phyloP scores from a whole-genome alignment of 2,329 filamentous ascomycete genomes.

The Xylaria sp. region DNA sequence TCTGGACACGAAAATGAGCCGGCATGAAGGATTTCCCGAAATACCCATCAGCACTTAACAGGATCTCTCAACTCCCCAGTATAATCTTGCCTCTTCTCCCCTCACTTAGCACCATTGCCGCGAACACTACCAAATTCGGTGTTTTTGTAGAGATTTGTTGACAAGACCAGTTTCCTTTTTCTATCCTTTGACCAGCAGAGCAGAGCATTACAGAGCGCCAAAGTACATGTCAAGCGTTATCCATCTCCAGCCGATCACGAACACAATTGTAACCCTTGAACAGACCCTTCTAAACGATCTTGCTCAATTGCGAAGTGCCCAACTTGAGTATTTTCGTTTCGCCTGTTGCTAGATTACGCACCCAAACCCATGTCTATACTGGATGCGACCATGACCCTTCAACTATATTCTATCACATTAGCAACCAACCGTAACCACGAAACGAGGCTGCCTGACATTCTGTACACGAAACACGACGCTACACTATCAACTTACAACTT shows the following conservation, averaged over 20 bases:
- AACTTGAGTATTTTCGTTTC: constrained; percentile 35
- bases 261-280: constrained; percentile 22
- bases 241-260: constrained; percentile 26
- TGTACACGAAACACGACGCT: constrained; percentile 40
- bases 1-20: constrained; percentile 13
- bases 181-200: constrained; percentile 34
- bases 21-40: constrained; percentile 11
- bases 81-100: constrained; percentile 8
- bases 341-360: constrained; percentile 30
- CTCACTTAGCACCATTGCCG: constrained; percentile 11
- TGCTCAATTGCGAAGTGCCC: constrained; percentile 33
- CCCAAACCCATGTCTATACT: constrained; percentile 34
- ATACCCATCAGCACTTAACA: constrained; percentile 10
- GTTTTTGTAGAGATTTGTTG: constrained; percentile 22
- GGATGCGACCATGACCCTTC: constrained; percentile 34
- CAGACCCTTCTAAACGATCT: constrained; percentile 22
- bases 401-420: constrained; percentile 42
- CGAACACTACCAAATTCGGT: constrained; percentile 12
- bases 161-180: constrained; percentile 36
- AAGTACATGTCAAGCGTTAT: constrained; percentile 25
- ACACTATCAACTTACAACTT: constrained; percentile 75
- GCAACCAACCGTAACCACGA: constrained; percentile 32
- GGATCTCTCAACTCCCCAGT: not conserved
- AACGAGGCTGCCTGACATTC: constrained; percentile 44
- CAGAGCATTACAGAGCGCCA: constrained; percentile 31